Evolutionary conservation across 352 stramenopile species (phyloP).

Genomic region (Phytopythium boreale): DNA sequence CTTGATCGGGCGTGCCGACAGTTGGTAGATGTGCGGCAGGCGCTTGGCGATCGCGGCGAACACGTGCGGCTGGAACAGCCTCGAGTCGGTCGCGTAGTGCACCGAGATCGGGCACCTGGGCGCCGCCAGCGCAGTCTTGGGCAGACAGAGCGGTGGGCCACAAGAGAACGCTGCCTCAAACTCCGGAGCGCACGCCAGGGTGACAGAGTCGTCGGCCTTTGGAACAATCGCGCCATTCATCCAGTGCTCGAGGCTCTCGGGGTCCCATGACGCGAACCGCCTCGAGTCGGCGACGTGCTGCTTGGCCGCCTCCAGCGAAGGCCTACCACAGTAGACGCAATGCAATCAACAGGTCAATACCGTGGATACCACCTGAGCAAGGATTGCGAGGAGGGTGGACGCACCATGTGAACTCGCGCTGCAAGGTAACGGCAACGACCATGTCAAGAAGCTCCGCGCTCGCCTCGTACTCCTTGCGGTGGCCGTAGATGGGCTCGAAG

Average conservation of each 20-base stretch:
- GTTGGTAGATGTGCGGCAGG: conserved; percentile 25
- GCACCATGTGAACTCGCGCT: conserved; percentile 24
- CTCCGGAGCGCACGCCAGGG: conserved; percentile 14
- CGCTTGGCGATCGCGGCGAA: conserved; percentile 17
- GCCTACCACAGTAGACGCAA: neutral
- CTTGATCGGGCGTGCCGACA: conserved; percentile 14
- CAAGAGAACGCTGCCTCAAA: conserved; percentile 24
- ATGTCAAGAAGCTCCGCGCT: conserved; percentile 18
- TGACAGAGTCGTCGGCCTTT: conserved; percentile 9
- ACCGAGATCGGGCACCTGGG: conserved; percentile 29
- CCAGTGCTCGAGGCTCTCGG: conserved; percentile 21
- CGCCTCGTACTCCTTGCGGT: neutral
- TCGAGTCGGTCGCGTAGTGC: conserved; percentile 25
- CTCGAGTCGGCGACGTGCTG: conserved; percentile 14
- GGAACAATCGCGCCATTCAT: conserved; percentile 28
- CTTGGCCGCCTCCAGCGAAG: conserved; percentile 5
- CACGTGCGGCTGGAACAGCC: conserved; percentile 21
- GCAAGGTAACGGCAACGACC: conserved; percentile 22
- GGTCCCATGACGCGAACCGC: conserved; percentile 29
- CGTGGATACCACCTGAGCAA: too few species aligned
- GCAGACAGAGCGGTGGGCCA: conserved; percentile 11
- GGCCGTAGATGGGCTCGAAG: conserved; percentile 46
- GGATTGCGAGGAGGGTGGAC: neutral
- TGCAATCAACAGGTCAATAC: too few species aligned
- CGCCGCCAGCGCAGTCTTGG: conserved; percentile 12